Percentiles rank a stretch among this genome's conserved stretches.
phyloP scores from a whole-genome alignment of 208 protist species.

The Crithidia expoeki region DNA sequence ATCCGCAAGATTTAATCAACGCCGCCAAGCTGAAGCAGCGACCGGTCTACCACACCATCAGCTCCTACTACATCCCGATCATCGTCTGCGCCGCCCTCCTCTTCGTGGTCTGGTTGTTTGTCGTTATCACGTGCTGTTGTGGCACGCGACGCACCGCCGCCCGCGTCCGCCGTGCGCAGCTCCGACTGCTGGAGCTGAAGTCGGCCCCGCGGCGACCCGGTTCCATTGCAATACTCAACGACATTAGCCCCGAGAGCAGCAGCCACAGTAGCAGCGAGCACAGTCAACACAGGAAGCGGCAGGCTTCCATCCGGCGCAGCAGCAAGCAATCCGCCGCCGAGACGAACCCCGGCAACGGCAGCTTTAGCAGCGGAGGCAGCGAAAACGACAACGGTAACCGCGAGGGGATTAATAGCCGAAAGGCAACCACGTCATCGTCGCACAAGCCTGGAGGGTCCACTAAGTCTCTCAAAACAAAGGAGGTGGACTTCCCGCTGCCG shows the following conservation, averaged over 20 bases:
- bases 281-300: constrained; percentile 5
- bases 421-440: not conserved
- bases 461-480: constrained; percentile 1
- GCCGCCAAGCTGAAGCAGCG: not conserved
- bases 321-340: not conserved
- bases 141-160: not conserved
- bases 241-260: constrained; percentile 20
- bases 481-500: not conserved
- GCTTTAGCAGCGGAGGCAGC: constrained; percentile 4
- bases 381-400: not conserved
- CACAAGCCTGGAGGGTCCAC: not conserved
- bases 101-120: constrained; percentile 8
- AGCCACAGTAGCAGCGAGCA: constrained; percentile 8
- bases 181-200: constrained; percentile 13
- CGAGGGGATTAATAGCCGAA: not conserved
- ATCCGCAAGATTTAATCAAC: constrained; percentile 17
- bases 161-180: constrained; percentile 2
- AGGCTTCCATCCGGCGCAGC: not conserved
- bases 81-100: constrained; percentile 14
- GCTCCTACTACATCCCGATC: constrained; percentile 12
- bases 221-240: constrained; percentile 9
- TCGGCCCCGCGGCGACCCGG: not conserved
- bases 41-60: constrained; percentile 10
- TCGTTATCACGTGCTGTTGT: not conserved
- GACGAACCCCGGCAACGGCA: constrained; percentile 5